Percentiles rank a stretch among this genome's conserved stretches.
phyloP scores from a whole-genome alignment of 2,329 filamentous ascomycete species.

The Sphaerulina musiva region DNA sequence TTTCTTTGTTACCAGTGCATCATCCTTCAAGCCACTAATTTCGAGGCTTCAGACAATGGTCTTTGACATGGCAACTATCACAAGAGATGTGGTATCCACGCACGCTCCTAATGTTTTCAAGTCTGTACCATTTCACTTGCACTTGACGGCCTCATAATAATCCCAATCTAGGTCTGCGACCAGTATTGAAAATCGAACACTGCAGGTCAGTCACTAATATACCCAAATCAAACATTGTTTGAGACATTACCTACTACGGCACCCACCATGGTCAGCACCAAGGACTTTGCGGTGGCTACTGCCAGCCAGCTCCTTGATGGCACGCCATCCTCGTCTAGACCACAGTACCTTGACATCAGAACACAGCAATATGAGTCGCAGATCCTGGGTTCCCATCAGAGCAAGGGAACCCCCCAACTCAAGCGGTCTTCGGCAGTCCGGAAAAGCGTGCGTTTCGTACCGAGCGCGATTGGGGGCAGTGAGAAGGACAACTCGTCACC shows the following conservation, averaged over 20 bases:
- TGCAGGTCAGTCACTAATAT: slow-evolving; percentile 18
- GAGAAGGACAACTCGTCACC: slow-evolving; percentile 1
- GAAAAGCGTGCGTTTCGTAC: slow-evolving; percentile 16
- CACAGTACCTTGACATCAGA: background rate
- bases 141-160: background rate
- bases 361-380: background rate
- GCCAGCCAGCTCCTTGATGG: slow-evolving; percentile 1
- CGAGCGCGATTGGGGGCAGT: slow-evolving; percentile 10
- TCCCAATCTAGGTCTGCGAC: slow-evolving; percentile 17
- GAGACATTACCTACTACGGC: slow-evolving; percentile 1
- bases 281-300: slow-evolving; percentile 7
- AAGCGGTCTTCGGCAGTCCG: slow-evolving; percentile 6
- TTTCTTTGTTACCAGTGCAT: slow-evolving; percentile 12
- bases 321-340: background rate
- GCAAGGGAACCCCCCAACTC: slow-evolving; percentile 1
- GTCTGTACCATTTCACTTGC: background rate
- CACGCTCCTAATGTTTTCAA: background rate
- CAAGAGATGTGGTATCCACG: slow-evolving; percentile 2
- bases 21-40: slow-evolving; percentile 9
- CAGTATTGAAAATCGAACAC: slow-evolving; percentile 4
- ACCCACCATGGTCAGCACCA: background rate
- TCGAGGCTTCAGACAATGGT: slow-evolving; percentile 9
- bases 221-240: slow-evolving; percentile 7
- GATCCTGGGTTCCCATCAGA: background rate
- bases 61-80: background rate